A percentile compares a stretch with the other conserved stretches of the same genome.
Evolutionary conservation across 176 grass and related monocot species (phyloP).

Genomic region (Secale cereale): DNA sequence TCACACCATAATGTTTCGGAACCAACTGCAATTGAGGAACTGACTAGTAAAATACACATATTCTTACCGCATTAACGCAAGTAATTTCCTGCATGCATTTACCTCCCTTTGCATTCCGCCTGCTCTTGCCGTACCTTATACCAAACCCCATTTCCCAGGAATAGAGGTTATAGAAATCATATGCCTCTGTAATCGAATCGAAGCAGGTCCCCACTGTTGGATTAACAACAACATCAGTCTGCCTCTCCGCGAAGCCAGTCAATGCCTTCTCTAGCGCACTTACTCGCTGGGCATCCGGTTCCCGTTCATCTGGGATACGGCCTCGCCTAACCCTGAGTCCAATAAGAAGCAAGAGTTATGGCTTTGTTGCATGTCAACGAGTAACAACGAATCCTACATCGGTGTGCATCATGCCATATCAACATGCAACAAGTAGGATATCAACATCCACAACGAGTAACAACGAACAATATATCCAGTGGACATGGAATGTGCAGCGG

Average conservation of each 20-base stretch:
- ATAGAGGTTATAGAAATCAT: slow-evolving; percentile 16
- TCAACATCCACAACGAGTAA: background rate
- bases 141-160: slow-evolving; percentile 18
- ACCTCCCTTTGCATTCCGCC: background rate
- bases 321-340: background rate
- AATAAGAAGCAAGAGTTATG: background rate
- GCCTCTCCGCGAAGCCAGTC: background rate
- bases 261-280: slow-evolving; percentile 1
- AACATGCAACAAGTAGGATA: no score
- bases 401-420: no score
- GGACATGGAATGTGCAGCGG: background rate
- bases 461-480: background rate
- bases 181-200: background rate
- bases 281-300: background rate
- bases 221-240: slow-evolving; percentile 4
- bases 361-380: background rate
- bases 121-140: background rate
- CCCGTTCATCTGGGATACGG: slow-evolving; percentile 4
- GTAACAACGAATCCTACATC: background rate
- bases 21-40: background rate
- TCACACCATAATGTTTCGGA: background rate
- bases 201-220: background rate
- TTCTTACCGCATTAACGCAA: background rate
- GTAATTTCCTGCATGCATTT: slow-evolving; percentile 12
- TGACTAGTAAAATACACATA: background rate